Evolutionary conservation across 257 asterid species (phyloP), one percentile per base, ranked within the genome.

Genomic region (Datura wrightii): DNA sequence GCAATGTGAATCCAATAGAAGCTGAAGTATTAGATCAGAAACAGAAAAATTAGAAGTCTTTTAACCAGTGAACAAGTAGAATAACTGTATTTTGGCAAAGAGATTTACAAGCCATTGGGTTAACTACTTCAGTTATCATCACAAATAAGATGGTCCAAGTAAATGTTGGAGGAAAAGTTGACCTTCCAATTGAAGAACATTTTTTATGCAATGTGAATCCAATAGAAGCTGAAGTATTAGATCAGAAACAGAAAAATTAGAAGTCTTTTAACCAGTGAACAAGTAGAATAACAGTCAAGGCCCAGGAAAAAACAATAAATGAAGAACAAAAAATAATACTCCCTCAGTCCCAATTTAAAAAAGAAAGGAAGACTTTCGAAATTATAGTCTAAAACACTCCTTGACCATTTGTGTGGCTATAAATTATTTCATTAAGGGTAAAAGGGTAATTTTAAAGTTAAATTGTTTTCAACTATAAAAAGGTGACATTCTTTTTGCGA

Each of bases 1-100:
- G 62, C 46, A 24, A 60, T 6, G 18, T 24, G 81, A 48, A 76
- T 76, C 42, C 81, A 54, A 48, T 31, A 31, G 62, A 52, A 52
- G 31, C 82, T 31, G 62, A 76, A 76, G 60, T 50, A 76, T 34
- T 76, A 50, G 15, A 52, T 76, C 82, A 74, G 82, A 50, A 76
- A 48, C 62, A 31, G 82, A 6, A 74, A 48, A 48, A 24, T 10
- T 44, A 74, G 41, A 50, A 74, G 80, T 74, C 59, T 50, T 74
- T 48, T 19, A 74, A 44, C 59, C 59, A 74, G 80, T 44, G 44
- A 48, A 74, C 56, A 46, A 19, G 80, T 48, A 74, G 59, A 48
- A 74, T 24, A 19, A 19, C 3, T 6, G 80, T 48, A 24, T 24
- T 24, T 24, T 24, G 31, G 31, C 31, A 24, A 24, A 24, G 31